A percentile compares a stretch with the other conserved stretches of the same genome.
These are phyloP conservation scores for Fusarium verrucosum DNA, from an alignment of 2,329 filamentous ascomycete species.

Conservation along the genomic window DNA sequence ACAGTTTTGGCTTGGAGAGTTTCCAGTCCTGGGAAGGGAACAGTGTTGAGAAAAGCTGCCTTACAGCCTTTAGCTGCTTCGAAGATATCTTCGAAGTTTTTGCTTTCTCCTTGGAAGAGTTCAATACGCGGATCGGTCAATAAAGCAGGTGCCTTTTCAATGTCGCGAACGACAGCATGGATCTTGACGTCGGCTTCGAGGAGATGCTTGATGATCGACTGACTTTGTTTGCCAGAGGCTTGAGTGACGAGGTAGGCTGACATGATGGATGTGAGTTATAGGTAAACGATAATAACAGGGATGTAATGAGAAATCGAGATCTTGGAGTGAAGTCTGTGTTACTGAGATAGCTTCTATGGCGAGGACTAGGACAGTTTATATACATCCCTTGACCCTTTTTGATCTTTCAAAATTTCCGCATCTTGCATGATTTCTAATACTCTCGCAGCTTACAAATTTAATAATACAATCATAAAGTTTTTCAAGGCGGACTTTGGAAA, in stretches of 20 bases:
- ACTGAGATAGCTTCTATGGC: background rate
- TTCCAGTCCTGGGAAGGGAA: conserved; percentile 44
- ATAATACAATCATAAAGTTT: background rate
- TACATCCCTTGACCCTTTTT: background rate
- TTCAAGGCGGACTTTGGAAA: background rate
- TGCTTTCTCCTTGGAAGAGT: conserved; percentile 51
- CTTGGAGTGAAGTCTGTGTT: background rate
- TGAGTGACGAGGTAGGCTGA: conserved; percentile 50
- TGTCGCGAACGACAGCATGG: conserved; percentile 51
- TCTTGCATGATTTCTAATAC: background rate
- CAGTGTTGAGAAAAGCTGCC: conserved; percentile 46
- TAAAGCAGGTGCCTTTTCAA: conserved; percentile 42
- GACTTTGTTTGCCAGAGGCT: conserved; percentile 49
- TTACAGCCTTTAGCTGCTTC: conserved; percentile 48
- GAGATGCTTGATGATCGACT: conserved; percentile 46
- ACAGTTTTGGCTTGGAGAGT: conserved; percentile 46
- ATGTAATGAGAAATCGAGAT: too few relatives aligned
- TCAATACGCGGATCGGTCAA: conserved; percentile 44
- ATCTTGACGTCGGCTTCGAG: conserved; percentile 48
- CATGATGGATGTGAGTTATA: conserved; percentile 19
- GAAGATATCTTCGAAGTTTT: conserved; percentile 45
- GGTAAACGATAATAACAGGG: background rate
- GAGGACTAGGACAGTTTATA: background rate
- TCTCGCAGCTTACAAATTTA: background rate
- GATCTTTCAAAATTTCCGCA: rapidly evolving